Percentiles rank a stretch among this genome's conserved stretches.
Conservation (phyloP, 192 early-diverging fungal species). For the Rhizophagus prolifer region DNA sequence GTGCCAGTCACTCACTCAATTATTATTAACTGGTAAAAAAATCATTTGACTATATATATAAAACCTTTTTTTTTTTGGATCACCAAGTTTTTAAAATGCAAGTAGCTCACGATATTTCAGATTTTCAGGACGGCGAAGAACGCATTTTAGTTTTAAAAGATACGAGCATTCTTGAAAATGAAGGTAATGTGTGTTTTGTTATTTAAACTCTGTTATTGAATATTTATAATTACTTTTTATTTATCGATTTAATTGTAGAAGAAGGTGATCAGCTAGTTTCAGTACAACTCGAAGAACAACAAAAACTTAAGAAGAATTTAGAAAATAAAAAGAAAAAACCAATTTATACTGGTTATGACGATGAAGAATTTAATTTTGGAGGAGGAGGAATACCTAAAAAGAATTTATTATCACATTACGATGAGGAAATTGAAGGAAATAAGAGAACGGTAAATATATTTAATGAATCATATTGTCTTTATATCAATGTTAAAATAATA, state of each 20-base stretch:
- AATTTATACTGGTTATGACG: constrained; percentile 72
- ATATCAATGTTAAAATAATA: neutral
- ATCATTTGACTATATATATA: too few species aligned
- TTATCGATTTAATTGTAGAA: constrained; percentile 34
- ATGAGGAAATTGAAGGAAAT: constrained; percentile 63
- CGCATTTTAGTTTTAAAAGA: constrained; percentile 88
- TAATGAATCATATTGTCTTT: neutral
- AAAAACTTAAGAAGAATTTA: constrained; percentile 66
- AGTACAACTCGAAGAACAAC: constrained; percentile 63
- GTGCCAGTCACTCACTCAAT: too few species aligned
- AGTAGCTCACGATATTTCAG: constrained; percentile 70
- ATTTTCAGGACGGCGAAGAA: constrained; percentile 69
- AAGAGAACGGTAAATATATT: constrained; percentile 22
- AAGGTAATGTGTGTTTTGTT: constrained; percentile 28
- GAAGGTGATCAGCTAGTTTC: constrained; percentile 76
- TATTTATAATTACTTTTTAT: neutral
- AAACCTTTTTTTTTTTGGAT: too few species aligned
- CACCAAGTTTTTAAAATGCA: constrained; percentile 36
- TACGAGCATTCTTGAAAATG: constrained; percentile 63
- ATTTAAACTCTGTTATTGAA: neutral
- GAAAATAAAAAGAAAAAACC: constrained; percentile 72
- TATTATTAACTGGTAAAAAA: too few species aligned
- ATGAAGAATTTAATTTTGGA: constrained; percentile 60
- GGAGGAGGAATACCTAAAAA: constrained; percentile 45
- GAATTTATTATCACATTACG: constrained; percentile 71